A percentile compares a stretch with the other conserved stretches of the same genome.
phyloP scores from a whole-genome alignment of 2,329 filamentous ascomycete species.

The Chaetomium sp. region DNA sequence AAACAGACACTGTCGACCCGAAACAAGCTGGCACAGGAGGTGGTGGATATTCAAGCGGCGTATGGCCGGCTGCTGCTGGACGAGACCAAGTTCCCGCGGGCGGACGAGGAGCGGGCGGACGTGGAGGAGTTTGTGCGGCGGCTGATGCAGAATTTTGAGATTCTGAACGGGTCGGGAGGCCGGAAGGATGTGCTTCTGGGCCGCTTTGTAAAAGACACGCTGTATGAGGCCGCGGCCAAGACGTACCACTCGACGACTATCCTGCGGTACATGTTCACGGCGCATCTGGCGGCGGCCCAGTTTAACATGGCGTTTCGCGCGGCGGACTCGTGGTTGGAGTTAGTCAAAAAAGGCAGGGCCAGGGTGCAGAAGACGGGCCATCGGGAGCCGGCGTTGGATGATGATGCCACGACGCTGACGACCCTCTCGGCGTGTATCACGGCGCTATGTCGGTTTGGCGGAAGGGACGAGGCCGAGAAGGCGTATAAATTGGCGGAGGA shows the following conservation, averaged over 20 bases:
- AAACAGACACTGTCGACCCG: constrained; percentile 41
- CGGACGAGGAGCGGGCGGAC: constrained; percentile 69
- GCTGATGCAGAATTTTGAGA: constrained; percentile 77
- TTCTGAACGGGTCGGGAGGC: constrained; percentile 76
- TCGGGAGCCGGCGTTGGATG: constrained; percentile 64
- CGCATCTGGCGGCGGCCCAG: constrained; percentile 81
- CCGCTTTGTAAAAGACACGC: constrained; percentile 64
- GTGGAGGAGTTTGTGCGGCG: constrained; percentile 76
- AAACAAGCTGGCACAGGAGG: constrained; percentile 63
- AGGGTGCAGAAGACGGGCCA: constrained; percentile 74
- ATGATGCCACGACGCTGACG: constrained; percentile 67
- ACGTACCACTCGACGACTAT: constrained; percentile 93
- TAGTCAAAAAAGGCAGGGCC: constrained; percentile 78
- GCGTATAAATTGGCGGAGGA: constrained; percentile 64
- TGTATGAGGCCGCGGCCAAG: constrained; percentile 86
- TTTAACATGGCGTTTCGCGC: constrained; percentile 89
- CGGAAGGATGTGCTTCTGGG: constrained; percentile 67
- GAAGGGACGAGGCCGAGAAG: constrained; percentile 67
- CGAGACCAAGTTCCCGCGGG: constrained; percentile 78
- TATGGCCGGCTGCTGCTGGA: constrained; percentile 75
- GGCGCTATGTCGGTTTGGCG: constrained; percentile 76
- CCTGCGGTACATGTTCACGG: constrained; percentile 75
- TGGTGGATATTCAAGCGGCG: constrained; percentile 69
- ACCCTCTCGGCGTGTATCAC: constrained; percentile 76
- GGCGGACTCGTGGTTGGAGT: constrained; percentile 85